Evolutionary conservation across 2,329 filamentous ascomycete species (phyloP).

Genomic region (Bipolaris bicolor): DNA sequence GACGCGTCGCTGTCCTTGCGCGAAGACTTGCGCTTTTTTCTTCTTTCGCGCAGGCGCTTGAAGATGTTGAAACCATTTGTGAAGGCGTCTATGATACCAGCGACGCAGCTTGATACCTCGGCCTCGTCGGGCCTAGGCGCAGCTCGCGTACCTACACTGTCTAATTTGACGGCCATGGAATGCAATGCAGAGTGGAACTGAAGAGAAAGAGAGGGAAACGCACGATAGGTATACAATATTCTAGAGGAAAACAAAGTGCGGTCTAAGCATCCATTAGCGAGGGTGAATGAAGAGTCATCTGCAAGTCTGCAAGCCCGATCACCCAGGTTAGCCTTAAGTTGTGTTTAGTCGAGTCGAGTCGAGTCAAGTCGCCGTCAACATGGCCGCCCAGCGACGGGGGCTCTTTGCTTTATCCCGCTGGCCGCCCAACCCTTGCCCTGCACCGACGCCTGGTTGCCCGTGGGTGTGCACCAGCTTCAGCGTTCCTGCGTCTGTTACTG

Average conservation of each 20-base stretch:
- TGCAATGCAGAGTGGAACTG: conserved; percentile 12
- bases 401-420: conserved; percentile 40
- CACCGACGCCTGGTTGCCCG: neutral
- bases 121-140: conserved; percentile 29
- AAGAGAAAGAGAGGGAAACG: conserved; percentile 14
- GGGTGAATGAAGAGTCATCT: conserved; percentile 35
- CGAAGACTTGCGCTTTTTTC: conserved; percentile 38
- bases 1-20: conserved; percentile 26
- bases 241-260: conserved; percentile 24
- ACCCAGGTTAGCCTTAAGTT: conserved; percentile 22
- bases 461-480: conserved; percentile 12
- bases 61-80: conserved; percentile 54
- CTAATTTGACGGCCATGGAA: conserved; percentile 33
- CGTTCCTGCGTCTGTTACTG: conserved; percentile 47
- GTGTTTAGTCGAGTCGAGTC: conserved; percentile 17
- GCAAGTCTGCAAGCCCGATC: conserved; percentile 12
- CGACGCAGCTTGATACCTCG: conserved; percentile 46
- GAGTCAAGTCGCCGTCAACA: conserved; percentile 13
- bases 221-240: conserved; percentile 21
- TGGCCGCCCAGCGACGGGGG: conserved; percentile 18
- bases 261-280: conserved; percentile 30
- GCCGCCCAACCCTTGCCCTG: conserved; percentile 23
- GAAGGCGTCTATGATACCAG: conserved; percentile 54
- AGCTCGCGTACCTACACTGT: conserved; percentile 18
- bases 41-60: conserved; percentile 49